phyloP scores from a whole-genome alignment of 2,329 filamentous ascomycete genomes.

The Trichoderma simmonsii region DNA sequence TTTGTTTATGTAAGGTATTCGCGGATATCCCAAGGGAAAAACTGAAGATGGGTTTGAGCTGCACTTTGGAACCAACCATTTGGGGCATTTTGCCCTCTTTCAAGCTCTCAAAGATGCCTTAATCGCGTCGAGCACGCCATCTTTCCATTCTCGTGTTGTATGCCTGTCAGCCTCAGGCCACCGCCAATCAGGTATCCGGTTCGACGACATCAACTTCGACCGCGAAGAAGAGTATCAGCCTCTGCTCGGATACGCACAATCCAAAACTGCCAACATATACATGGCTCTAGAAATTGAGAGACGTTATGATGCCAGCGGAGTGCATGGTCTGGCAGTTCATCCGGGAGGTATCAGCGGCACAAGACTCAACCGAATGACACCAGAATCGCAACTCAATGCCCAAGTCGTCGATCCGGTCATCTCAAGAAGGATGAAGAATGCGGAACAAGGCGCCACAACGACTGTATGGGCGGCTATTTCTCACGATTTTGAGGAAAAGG shows the following conservation, averaged over 20 bases:
- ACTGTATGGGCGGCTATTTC: slow-evolving; percentile 1
- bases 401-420: background rate
- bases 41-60: slow-evolving; percentile 47
- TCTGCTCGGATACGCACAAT: slow-evolving; percentile 42
- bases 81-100: slow-evolving; percentile 44
- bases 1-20: slow-evolving; percentile 29
- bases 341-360: slow-evolving; percentile 8
- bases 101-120: slow-evolving; percentile 39
- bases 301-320: slow-evolving; percentile 38
- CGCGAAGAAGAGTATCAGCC: slow-evolving; percentile 25
- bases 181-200: slow-evolving; percentile 24
- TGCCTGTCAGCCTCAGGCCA: slow-evolving; percentile 44
- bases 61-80: slow-evolving; percentile 51
- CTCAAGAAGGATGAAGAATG: slow-evolving; percentile 2
- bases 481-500: background rate
- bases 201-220: slow-evolving; percentile 24
- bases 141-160: slow-evolving; percentile 44
- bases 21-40: slow-evolving; percentile 34
- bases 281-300: slow-evolving; percentile 50
- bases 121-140: slow-evolving; percentile 27
- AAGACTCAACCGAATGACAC: slow-evolving; percentile 8
- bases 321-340: slow-evolving; percentile 31
- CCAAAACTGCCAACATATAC: slow-evolving; percentile 51
- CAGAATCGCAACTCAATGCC: background rate
- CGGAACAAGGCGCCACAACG: background rate